Evolutionary conservation across 192 early-diverging fungal genomes (phyloP).

Genomic region (Umbelopsis sp.): DNA sequence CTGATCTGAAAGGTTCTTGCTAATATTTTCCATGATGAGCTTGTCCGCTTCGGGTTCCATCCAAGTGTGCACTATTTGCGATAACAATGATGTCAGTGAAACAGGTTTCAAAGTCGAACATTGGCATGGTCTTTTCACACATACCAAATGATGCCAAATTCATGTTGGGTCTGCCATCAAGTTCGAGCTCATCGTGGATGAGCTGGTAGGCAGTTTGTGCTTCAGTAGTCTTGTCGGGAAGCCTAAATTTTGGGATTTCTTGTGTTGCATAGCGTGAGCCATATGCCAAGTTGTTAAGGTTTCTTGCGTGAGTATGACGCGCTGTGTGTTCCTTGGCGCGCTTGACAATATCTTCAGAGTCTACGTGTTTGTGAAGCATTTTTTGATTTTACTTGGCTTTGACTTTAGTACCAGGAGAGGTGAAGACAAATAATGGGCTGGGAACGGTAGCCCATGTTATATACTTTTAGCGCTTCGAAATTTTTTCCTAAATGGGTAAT

Average conservation of each 20-base stretch:
- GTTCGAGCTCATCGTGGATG: slow-evolving; percentile 71
- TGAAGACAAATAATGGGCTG: too few species aligned
- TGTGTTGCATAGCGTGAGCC: slow-evolving; percentile 48
- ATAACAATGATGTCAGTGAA: not conserved
- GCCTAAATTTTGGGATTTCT: slow-evolving; percentile 45
- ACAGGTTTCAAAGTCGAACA: not conserved
- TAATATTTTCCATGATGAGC: slow-evolving; percentile 67
- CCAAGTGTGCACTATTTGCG: slow-evolving; percentile 59
- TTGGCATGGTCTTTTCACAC: not conserved
- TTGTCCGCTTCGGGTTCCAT: slow-evolving; percentile 74
- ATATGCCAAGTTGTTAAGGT: slow-evolving; percentile 41
- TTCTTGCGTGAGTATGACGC: not conserved
- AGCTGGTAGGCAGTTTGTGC: slow-evolving; percentile 68
- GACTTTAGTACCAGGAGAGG: too few species aligned
- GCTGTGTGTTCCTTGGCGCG: slow-evolving; percentile 15
- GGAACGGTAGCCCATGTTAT: too few species aligned
- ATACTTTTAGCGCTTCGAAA: too few species aligned
- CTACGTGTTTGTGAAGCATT: slow-evolving; percentile 42
- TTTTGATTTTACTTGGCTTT: not conserved
- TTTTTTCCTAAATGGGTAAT: too few species aligned
- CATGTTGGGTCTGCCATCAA: slow-evolving; percentile 64
- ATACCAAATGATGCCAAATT: slow-evolving; percentile 61
- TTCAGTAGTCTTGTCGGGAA: slow-evolving; percentile 46
- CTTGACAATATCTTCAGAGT: slow-evolving; percentile 28
- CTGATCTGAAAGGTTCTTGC: slow-evolving; percentile 68